A percentile compares a stretch with the other conserved stretches of the same genome.
Evolutionary conservation across 2,329 filamentous ascomycete genomes (phyloP).

Genomic region (Fusarium sp.): DNA sequence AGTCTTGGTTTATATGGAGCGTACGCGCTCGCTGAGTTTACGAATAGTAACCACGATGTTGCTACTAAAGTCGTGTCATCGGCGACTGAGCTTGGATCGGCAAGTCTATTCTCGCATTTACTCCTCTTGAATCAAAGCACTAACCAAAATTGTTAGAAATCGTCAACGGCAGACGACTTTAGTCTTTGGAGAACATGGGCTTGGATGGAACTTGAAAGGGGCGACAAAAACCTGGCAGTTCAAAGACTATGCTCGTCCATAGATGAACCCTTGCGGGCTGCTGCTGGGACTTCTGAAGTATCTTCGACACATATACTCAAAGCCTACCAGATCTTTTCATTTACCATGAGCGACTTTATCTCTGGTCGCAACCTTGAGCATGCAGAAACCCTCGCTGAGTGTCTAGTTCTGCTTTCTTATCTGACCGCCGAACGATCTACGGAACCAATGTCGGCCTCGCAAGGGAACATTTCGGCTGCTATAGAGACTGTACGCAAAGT

Average conservation of each 20-base stretch:
- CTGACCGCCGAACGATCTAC: constrained; percentile 62
- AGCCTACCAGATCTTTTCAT: constrained; percentile 66
- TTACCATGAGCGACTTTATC: constrained; percentile 69
- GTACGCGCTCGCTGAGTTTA: constrained; percentile 80
- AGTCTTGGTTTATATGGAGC: constrained; percentile 81
- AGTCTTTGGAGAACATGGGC: constrained; percentile 74
- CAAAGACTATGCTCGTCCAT: constrained; percentile 59
- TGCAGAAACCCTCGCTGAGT: constrained; percentile 72
- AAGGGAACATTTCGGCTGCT: constrained; percentile 70
- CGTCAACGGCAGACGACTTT: constrained; percentile 41
- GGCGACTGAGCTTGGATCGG: constrained; percentile 64
- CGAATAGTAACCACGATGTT: constrained; percentile 68
- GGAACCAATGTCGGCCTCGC: constrained; percentile 62
- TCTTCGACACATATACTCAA: constrained; percentile 65
- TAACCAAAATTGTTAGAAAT: constrained; percentile 35
- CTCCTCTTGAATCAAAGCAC: constrained; percentile 5
- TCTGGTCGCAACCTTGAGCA: constrained; percentile 63
- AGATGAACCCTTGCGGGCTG: constrained; percentile 49
- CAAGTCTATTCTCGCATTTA: constrained; percentile 37
- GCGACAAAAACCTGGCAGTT: constrained; percentile 54
- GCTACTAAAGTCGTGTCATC: constrained; percentile 77
- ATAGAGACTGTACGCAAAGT: constrained; percentile 59
- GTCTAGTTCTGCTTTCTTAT: constrained; percentile 77
- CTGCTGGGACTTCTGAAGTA: constrained; percentile 37
- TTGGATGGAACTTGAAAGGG: constrained; percentile 73